phyloP scores from a whole-genome alignment of 768 basidiomycete genomes.

The Coprinopsis marcescibilis region DNA sequence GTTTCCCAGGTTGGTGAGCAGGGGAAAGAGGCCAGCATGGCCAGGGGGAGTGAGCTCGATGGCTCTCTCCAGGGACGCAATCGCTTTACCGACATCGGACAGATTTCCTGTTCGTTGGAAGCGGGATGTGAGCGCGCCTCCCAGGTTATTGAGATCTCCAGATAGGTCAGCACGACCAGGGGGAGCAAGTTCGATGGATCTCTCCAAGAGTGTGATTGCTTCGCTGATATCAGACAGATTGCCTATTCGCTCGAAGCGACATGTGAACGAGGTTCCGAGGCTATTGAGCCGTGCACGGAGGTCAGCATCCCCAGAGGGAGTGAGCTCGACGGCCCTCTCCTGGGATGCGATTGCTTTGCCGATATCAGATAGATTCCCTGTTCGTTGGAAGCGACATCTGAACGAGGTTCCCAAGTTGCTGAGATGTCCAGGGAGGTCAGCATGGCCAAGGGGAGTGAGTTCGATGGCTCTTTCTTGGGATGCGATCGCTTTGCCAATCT shows the following conservation, averaged over 20 bases:
- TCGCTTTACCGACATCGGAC: background rate
- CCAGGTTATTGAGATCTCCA: background rate
- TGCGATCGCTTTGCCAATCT: conserved; percentile 9
- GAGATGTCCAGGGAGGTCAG: no score
- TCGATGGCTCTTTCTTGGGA: conserved; percentile 11
- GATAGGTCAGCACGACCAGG: background rate
- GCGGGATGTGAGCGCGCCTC: background rate
- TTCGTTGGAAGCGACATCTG: no score
- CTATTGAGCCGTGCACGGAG: no score
- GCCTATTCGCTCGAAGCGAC: no score
- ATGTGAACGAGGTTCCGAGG: background rate
- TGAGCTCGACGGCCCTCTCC: no score
- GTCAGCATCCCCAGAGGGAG: no score
- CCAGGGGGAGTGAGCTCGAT: background rate
- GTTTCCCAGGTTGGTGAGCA: background rate
- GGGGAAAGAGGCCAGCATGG: background rate
- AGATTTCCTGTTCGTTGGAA: background rate
- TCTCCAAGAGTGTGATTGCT: background rate
- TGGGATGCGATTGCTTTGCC: no score
- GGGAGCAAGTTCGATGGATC: background rate
- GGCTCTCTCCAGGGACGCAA: background rate
- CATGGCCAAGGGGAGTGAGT: conserved; percentile 11
- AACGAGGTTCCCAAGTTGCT: no score
- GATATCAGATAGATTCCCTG: no score
- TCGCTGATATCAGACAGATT: background rate